Conservation (phyloP, 1,284 basidiomycete genomes). For the Exobasidium rhododendri region DNA sequence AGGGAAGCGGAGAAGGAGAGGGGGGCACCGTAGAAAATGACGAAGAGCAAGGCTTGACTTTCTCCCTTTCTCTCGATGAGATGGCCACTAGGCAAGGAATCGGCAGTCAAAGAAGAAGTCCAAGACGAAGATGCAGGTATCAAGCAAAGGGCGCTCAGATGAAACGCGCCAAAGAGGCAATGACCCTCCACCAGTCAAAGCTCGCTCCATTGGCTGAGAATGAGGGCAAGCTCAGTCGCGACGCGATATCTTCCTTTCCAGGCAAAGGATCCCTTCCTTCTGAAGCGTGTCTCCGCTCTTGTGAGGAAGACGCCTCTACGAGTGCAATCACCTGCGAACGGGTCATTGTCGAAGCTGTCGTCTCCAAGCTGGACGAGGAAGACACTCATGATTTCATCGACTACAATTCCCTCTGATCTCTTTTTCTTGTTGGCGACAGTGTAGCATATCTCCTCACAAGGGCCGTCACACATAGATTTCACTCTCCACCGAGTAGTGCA, state of each 20-base stretch:
- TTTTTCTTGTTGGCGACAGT: too few species aligned
- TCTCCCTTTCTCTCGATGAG: constrained; percentile 10
- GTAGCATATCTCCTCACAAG: too few species aligned
- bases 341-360: constrained; percentile 6
- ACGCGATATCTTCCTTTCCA: too few species aligned
- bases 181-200: background rate
- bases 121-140: background rate
- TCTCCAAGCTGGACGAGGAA: background rate
- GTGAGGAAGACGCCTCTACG: background rate
- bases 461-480: too few species aligned
- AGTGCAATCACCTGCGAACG: background rate
- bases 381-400: background rate
- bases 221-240: background rate
- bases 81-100: background rate
- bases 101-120: background rate
- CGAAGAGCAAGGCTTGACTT: constrained; percentile 2
- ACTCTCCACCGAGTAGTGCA: too few species aligned
- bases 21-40: background rate
- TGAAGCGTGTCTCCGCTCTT: background rate
- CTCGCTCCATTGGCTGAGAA: background rate
- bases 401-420: background rate
- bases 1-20: background rate
- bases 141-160: background rate
- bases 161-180: background rate
- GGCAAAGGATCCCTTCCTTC: too few species aligned